Conservation (phyloP, 73 alveolate species). For the Breviolum minutum region DNA sequence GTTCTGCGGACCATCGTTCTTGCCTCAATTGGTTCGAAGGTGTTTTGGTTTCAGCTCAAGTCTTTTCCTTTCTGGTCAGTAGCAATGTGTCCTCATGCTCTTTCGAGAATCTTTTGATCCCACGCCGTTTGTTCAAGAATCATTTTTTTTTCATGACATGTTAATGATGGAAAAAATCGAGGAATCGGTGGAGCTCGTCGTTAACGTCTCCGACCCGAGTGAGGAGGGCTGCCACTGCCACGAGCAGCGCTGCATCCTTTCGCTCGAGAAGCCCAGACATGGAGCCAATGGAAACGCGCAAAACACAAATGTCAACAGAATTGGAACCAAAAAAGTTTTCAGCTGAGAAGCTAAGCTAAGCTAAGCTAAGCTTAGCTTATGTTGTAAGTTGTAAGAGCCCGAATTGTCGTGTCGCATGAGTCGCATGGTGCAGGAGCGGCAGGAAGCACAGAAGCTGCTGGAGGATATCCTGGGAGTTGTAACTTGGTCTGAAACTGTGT, state of each 20-base stretch:
- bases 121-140: too few relatives aligned
- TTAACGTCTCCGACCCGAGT: neutral
- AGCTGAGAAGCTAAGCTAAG: too few relatives aligned
- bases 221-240: conserved; percentile 14
- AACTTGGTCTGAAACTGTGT: neutral
- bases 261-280: conserved; percentile 24
- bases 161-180: too few relatives aligned
- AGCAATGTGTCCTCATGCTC: too few relatives aligned
- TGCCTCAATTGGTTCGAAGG: neutral
- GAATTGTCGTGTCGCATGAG: too few relatives aligned
- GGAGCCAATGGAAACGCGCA: neutral
- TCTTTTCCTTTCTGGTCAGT: neutral
- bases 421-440: neutral
- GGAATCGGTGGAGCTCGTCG: too few relatives aligned
- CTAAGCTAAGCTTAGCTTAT: too few relatives aligned
- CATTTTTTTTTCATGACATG: too few relatives aligned
- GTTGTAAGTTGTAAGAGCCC: too few relatives aligned
- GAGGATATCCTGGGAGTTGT: conserved; percentile 34
- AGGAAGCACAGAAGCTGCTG: conserved; percentile 22
- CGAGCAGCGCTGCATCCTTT: conserved; percentile 9
- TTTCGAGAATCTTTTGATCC: too few relatives aligned
- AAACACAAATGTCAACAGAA: too few relatives aligned
- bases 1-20: conserved; percentile 29
- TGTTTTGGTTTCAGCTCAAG: neutral
- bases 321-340: too few relatives aligned